Conservation (phyloP, 768 basidiomycete genomes). For the Exsudoporus frostii region DNA sequence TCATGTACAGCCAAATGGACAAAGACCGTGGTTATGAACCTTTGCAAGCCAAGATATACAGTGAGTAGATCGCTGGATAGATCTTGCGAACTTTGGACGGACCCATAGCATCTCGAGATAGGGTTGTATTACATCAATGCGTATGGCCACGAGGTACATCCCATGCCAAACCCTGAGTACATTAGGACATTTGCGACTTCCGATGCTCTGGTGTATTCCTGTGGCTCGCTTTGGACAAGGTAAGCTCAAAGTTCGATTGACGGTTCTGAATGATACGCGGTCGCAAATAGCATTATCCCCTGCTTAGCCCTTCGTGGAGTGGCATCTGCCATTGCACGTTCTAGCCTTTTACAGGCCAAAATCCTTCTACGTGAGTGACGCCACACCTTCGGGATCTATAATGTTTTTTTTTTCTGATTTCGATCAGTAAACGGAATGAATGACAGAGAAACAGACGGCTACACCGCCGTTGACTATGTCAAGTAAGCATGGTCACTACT, state of each 20-base stretch:
- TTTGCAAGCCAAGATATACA: conserved; percentile 57
- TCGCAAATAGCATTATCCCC: conserved; percentile 69
- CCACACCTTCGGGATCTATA: neutral
- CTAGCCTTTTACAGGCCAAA: conserved; percentile 69
- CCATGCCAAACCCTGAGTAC: conserved; percentile 81
- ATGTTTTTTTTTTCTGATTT: conserved; percentile 1
- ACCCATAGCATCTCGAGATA: conserved; percentile 28
- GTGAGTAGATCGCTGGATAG: conserved; percentile 42
- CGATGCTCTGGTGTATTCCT: conserved; percentile 82
- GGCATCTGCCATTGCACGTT: conserved; percentile 72
- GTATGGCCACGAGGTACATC: conserved; percentile 90
- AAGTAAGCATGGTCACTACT: conserved; percentile 40
- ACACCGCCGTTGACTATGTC: conserved; percentile 82
- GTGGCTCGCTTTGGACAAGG: conserved; percentile 96
- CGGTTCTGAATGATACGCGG: conserved; percentile 2
- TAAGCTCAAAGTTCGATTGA: conserved; percentile 26
- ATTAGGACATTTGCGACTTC: conserved; percentile 56
- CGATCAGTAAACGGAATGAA: conserved; percentile 77
- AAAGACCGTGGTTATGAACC: conserved; percentile 52
- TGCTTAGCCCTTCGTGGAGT: conserved; percentile 85
- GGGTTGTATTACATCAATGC: conserved; percentile 87
- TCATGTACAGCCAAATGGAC: conserved; percentile 56
- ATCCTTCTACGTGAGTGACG: conserved; percentile 70
- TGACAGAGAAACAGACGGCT: conserved; percentile 87
- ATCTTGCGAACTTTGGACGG: conserved; percentile 6